Evolutionary conservation across 129 eudicot genomes (phyloP).

Genomic region (Tagetes erecta): DNA sequence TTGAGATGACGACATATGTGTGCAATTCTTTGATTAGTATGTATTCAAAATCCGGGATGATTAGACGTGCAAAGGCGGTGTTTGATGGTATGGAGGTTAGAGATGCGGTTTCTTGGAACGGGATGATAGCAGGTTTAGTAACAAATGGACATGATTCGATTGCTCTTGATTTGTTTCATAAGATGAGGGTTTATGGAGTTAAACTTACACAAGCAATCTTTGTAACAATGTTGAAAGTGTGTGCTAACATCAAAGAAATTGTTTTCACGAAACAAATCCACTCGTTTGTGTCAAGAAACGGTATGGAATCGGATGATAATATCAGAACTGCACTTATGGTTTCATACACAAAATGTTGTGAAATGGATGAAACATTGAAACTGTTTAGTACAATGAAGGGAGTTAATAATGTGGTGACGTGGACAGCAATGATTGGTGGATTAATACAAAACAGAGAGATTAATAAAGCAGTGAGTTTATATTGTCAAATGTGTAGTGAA

Average conservation of each 20-base stretch:
- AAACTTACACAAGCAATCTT: constrained; percentile 52
- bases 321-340: constrained; percentile 75
- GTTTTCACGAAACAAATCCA: constrained; percentile 65
- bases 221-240: constrained; percentile 54
- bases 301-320: constrained; percentile 54
- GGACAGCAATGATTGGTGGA: constrained; percentile 88
- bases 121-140: constrained; percentile 76
- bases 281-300: constrained; percentile 48
- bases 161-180: constrained; percentile 62
- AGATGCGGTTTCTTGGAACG: constrained; percentile 77
- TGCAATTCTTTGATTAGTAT: constrained; percentile 78
- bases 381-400: constrained; percentile 43
- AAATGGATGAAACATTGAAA: constrained; percentile 63
- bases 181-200: constrained; percentile 57
- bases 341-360: constrained; percentile 54
- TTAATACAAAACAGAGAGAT: constrained; percentile 56
- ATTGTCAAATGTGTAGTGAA: constrained; percentile 59
- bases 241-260: constrained; percentile 62
- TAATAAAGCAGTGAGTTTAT: constrained; percentile 47
- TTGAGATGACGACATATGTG: constrained; percentile 56
- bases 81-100: constrained; percentile 56
- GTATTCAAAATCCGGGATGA: constrained; percentile 73
- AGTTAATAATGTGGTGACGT: constrained; percentile 64
- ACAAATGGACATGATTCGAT: constrained; percentile 55
- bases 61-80: constrained; percentile 50